Evolutionary conservation across 73 alveolate genomes (phyloP).

Genomic region (Effrenium voratum): DNA sequence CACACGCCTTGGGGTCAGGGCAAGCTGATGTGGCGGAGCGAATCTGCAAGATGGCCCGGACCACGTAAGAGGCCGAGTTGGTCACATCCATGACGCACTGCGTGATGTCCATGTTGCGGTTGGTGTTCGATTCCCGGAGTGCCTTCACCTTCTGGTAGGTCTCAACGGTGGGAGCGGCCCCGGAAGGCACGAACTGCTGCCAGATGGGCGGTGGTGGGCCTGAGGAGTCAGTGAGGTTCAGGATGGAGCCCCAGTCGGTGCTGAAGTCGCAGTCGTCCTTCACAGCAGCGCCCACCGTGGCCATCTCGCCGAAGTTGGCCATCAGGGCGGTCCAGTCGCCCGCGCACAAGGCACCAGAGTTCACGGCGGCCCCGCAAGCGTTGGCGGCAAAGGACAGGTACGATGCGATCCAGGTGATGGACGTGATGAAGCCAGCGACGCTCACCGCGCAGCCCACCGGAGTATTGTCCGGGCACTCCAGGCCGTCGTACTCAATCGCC

Average conservation of each 20-base stretch:
- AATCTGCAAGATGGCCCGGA: background rate
- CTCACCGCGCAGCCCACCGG: background rate
- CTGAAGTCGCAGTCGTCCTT: slow-evolving; percentile 56
- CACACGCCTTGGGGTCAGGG: slow-evolving; percentile 4
- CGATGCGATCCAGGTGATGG: slow-evolving; percentile 1
- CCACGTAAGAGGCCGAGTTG: background rate
- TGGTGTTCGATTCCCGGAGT: background rate
- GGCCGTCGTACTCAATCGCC: slow-evolving; percentile 18
- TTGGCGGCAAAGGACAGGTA: slow-evolving; percentile 9
- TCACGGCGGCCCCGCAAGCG: slow-evolving; percentile 5
- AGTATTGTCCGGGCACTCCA: background rate
- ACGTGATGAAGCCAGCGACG: slow-evolving; percentile 12
- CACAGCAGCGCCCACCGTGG: slow-evolving; percentile 35
- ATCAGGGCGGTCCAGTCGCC: slow-evolving; percentile 17
- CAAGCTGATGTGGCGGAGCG: background rate
- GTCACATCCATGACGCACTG: slow-evolving; percentile 46
- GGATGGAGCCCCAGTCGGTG: background rate
- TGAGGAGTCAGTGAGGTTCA: background rate
- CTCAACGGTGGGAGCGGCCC: slow-evolving; percentile 44
- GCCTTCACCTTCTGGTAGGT: slow-evolving; percentile 9
- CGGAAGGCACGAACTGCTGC: background rate
- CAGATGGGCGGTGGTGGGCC: background rate
- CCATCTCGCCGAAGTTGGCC: slow-evolving; percentile 20
- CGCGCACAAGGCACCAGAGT: slow-evolving; percentile 11
- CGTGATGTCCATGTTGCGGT: background rate